Base-by-base conservation (phyloP, 1,284 basidiomycete genomes). In the Cystobasidium slooffiae region DNA sequence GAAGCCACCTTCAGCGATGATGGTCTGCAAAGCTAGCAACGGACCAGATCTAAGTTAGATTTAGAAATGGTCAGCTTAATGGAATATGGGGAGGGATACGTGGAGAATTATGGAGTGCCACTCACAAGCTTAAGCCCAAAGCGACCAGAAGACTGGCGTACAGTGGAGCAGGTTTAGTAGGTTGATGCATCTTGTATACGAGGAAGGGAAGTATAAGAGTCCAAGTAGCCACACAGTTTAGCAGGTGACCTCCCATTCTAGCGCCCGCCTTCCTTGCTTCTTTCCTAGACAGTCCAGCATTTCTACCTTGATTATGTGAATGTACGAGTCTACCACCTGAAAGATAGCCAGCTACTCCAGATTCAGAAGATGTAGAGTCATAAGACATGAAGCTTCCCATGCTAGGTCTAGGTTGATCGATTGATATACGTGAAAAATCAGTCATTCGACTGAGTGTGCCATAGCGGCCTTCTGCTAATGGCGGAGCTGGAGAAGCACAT, bases 311-410 rank as follows among this genome's bases (percentile, higher is more conserved):
- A 47, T 52, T 31, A 18, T 55, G 24, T 7, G 31, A 31, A 31
- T 67, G 7, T 8, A 41, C 55, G 14, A 73, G 51, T 18, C 53
- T 65, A 10, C 55, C 20, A 16, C 59, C 62, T 16, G 52, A 55
- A 5, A 73, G 44, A 62, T 62, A 73, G n/a, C 62, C 55, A 63
- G 69, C 56, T 12, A 72, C 69, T 62, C 63, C 70, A 44, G 59
- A 37, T 41, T 52, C 61, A 3, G 59, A 63, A 12, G 58, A 61
- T 49, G 51, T 51, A 16, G 51, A 44, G 20, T 65, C 70, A 31
- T 47, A 39, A 46, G 70, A 73, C 39, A 73, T 66, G 43, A 58
- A 73, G 52, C 70, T 73, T 22, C 70, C 70, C 70, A 73, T 73
- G 39, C 62, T 65, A n/a, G 70, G 70, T 31, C 70, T 62, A 20